Evolutionary conservation across 331 rosid genomes (phyloP).

Genomic region (Phaseolus coccineus): DNA sequence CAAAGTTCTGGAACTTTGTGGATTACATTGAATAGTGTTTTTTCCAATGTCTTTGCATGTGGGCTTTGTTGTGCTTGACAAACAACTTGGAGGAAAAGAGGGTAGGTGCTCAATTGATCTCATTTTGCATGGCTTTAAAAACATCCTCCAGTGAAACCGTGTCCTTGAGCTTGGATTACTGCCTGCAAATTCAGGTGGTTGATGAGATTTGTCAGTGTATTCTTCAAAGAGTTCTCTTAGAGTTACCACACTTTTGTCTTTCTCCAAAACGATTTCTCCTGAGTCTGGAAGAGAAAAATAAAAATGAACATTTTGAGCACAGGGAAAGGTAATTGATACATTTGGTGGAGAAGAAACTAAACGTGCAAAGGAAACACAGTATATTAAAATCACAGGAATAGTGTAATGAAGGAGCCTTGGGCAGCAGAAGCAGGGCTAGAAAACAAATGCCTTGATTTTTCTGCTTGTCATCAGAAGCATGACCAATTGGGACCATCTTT

Average conservation of each 20-base stretch:
- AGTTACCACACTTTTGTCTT: constrained; percentile 50
- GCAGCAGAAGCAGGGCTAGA: constrained; percentile 51
- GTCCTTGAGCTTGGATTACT: constrained; percentile 45
- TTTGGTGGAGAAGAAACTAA: neutral
- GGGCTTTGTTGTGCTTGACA: constrained; percentile 47
- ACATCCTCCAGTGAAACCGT: constrained; percentile 52
- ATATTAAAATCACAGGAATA: neutral
- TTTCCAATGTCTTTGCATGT: constrained; percentile 51
- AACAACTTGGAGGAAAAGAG: constrained; percentile 56
- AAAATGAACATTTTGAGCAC: neutral
- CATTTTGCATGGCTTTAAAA: constrained; percentile 57
- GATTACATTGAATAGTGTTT: constrained; percentile 40
- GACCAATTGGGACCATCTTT: constrained; percentile 34
- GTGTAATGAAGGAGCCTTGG: constrained; percentile 49
- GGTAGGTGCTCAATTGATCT: constrained; percentile 55
- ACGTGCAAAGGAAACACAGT: neutral
- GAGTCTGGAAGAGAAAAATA: constrained; percentile 50
- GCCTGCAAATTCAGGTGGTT: constrained; percentile 27
- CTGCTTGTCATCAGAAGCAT: constrained; percentile 22
- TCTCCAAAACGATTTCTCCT: constrained; percentile 51
- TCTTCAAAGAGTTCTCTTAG: constrained; percentile 71
- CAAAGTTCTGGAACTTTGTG: constrained; percentile 57
- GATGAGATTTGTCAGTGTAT: constrained; percentile 24
- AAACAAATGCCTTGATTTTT: constrained; percentile 27
- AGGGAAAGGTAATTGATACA: neutral